A percentile compares a stretch with the other conserved stretches of the same genome.
phyloP scores from a whole-genome alignment of 2,329 filamentous ascomycete genomes.

The Neonectria sp. region DNA sequence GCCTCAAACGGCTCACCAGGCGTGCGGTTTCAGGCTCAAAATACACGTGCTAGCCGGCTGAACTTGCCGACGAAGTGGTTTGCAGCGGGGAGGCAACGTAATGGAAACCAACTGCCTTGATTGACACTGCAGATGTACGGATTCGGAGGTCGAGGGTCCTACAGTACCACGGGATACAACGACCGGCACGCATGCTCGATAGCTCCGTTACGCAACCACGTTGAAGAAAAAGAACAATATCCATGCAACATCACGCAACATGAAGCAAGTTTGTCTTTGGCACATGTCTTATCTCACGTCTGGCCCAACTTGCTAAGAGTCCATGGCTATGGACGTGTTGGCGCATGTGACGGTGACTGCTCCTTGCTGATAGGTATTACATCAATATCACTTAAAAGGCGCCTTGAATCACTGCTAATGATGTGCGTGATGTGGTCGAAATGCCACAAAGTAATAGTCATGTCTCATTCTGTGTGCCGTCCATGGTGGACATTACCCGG shows the following conservation, averaged over 20 bases:
- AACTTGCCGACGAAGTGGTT: neutral
- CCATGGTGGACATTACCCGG: slow-evolving; percentile 18
- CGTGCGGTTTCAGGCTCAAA: slow-evolving; percentile 3
- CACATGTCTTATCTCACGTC: neutral
- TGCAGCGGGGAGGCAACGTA: slow-evolving; percentile 32
- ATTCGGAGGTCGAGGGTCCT: slow-evolving; percentile 20
- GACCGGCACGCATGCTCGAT: neutral
- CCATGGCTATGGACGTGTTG: neutral
- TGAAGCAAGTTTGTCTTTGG: neutral
- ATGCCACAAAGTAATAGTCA: slow-evolving; percentile 35
- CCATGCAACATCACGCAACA: neutral
- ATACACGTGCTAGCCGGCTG: neutral
- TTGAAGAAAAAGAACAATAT: neutral
- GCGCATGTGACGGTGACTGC: slow-evolving; percentile 33
- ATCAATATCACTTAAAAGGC: neutral
- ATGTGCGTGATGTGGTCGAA: slow-evolving; percentile 31
- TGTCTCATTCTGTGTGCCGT: slow-evolving; percentile 43
- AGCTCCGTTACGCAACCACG: neutral
- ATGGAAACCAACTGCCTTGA: slow-evolving; percentile 28
- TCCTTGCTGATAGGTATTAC: neutral
- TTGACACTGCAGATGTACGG: neutral
- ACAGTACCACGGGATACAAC: neutral
- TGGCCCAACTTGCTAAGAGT: too few species aligned
- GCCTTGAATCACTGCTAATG: neutral
- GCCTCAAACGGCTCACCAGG: neutral